phyloP scores from a whole-genome alignment of 78 protist species.

The Planoprotostelium fungivorum region DNA sequence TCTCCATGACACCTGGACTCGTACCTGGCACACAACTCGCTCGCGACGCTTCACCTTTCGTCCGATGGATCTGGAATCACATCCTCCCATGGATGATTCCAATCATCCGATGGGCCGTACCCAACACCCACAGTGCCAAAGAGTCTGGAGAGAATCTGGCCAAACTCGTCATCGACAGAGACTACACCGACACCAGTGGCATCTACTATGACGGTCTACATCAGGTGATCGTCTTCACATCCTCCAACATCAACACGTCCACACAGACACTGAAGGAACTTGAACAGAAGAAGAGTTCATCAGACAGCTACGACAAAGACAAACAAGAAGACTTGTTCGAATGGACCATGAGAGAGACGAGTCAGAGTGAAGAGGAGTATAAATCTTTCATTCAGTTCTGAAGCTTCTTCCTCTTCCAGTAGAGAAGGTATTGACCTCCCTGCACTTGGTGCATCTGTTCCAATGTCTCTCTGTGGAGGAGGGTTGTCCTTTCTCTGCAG shows the following conservation, averaged over 20 bases:
- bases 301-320: not conserved
- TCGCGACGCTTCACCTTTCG: not conserved
- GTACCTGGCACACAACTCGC: not conserved
- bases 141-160: not conserved
- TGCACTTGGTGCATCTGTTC: too few species aligned
- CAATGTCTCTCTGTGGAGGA: too few species aligned
- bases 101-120: not conserved
- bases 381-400: too few species aligned
- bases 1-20: not conserved
- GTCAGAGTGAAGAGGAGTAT: too few species aligned
- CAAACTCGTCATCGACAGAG: not conserved
- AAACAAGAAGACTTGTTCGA: not conserved
- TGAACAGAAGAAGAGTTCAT: too few species aligned
- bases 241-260: not conserved
- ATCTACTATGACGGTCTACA: not conserved
- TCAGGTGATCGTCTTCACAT: too few species aligned
- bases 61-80: not conserved
- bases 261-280: too few species aligned
- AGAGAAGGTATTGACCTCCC: too few species aligned
- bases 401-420: too few species aligned
- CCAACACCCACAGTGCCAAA: not conserved
- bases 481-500: too few species aligned
- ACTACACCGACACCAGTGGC: not conserved
- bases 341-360: not conserved
- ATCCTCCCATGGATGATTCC: not conserved